Evolutionary conservation across 768 basidiomycete species (phyloP).

Genomic region (Boletus coccyginus): DNA sequence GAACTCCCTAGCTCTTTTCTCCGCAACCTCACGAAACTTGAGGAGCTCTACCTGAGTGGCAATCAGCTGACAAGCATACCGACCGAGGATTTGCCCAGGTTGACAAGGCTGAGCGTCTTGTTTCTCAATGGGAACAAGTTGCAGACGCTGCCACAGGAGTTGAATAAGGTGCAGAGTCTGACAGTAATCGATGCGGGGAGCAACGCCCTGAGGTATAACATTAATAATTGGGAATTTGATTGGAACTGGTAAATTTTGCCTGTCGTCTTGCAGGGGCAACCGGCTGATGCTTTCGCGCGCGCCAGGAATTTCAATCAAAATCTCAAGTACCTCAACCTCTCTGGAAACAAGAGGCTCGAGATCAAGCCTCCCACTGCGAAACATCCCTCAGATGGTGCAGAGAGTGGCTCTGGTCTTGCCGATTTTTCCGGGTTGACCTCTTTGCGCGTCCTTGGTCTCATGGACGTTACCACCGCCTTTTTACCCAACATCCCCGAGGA

Average conservation of each 20-base stretch:
- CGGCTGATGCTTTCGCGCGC: constrained; percentile 1
- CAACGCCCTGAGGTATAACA: constrained; percentile 94
- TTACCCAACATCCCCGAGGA: constrained; percentile 74
- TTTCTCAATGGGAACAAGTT: constrained; percentile 94
- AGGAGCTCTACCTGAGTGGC: constrained; percentile 93
- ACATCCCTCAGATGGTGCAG: constrained; percentile 22
- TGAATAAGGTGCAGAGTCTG: constrained; percentile 78
- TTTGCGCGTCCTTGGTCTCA: constrained; percentile 89
- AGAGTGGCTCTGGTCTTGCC: constrained; percentile 46
- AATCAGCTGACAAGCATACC: constrained; percentile 90
- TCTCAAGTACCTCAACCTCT: constrained; percentile 91
- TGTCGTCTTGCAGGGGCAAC: not conserved
- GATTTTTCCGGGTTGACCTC: constrained; percentile 87
- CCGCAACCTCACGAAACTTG: constrained; percentile 61
- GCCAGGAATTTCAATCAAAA: constrained; percentile 94
- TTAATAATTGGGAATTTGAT: constrained; percentile 97
- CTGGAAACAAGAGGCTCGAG: constrained; percentile 94
- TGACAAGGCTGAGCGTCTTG: constrained; percentile 67
- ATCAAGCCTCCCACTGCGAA: constrained; percentile 65
- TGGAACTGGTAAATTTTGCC: constrained; percentile 84
- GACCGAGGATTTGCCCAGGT: constrained; percentile 77
- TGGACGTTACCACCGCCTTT: constrained; percentile 82
- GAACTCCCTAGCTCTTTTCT: constrained; percentile 82
- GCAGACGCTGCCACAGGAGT: constrained; percentile 87
- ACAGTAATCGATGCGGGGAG: constrained; percentile 88